phyloP scores from a whole-genome alignment of 2,329 filamentous ascomycete species.

The Trichoderma afroharzianum region DNA sequence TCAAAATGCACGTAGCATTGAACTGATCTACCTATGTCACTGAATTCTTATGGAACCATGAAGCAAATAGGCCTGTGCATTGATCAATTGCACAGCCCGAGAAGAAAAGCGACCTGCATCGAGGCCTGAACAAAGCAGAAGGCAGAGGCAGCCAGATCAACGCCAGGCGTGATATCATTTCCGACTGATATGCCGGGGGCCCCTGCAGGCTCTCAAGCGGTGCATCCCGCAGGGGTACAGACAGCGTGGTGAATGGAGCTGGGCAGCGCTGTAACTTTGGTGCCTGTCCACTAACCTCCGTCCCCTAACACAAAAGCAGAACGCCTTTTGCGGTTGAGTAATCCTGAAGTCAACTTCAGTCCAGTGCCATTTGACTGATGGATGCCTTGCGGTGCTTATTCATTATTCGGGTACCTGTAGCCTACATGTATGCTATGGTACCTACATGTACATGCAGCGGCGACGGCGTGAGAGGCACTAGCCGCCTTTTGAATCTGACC shows the following conservation, averaged over 20 bases:
- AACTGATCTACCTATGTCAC: neutral
- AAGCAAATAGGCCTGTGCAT: neutral
- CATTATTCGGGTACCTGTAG: neutral
- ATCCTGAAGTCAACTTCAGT: neutral
- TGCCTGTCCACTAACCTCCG: conserved; percentile 1
- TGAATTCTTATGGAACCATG: neutral
- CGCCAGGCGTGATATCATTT: conserved; percentile 8
- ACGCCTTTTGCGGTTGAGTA: neutral
- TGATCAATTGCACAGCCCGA: neutral
- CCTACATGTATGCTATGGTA: neutral
- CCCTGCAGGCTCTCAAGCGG: conserved; percentile 13
- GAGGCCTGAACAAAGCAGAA: neutral
- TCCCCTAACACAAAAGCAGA: neutral
- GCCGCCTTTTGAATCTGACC: neutral
- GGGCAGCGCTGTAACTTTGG: neutral
- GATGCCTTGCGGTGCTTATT: neutral
- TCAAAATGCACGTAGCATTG: neutral
- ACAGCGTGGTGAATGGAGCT: neutral
- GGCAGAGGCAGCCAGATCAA: neutral
- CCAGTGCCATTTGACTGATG: neutral
- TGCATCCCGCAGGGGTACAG: conserved; percentile 11
- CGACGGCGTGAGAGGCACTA: neutral
- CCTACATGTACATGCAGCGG: neutral
- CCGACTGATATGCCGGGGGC: neutral
- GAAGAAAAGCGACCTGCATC: neutral